A percentile compares a stretch with the other conserved stretches of the same genome.
Conservation (phyloP, 495 filamentous ascomycete genomes). For the Penicillium bialowiezense region DNA sequence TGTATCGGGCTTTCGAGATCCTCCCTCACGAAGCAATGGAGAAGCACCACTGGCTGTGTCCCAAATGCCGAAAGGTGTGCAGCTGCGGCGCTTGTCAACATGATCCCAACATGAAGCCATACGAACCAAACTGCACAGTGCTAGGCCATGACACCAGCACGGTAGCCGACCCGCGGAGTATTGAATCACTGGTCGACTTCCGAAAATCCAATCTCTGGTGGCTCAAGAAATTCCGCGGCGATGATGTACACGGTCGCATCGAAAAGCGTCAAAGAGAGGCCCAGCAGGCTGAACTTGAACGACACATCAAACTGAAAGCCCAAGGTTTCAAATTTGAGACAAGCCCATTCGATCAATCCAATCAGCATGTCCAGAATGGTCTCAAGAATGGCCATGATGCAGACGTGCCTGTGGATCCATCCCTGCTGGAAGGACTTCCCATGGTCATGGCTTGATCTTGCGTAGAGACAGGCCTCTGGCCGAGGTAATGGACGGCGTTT, state of each 20-base stretch:
- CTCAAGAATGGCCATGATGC: slow-evolving; percentile 1
- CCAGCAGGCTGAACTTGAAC: slow-evolving; percentile 31
- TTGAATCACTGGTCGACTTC: slow-evolving; percentile 85
- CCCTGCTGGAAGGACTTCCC: slow-evolving; percentile 24
- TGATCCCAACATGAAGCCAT: slow-evolving; percentile 59
- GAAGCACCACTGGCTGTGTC: slow-evolving; percentile 77
- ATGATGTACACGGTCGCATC: slow-evolving; percentile 44
- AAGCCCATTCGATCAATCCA: neutral
- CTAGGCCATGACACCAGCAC: slow-evolving; percentile 86
- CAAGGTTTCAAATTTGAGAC: slow-evolving; percentile 4
- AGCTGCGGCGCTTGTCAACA: slow-evolving; percentile 75
- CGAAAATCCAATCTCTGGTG: slow-evolving; percentile 76
- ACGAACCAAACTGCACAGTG: slow-evolving; percentile 76
- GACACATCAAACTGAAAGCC: neutral
- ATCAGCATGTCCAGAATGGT: neutral
- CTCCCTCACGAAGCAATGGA: slow-evolving; percentile 78
- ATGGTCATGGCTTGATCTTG: too few species aligned
- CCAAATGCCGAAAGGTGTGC: slow-evolving; percentile 79
- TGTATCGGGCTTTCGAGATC: slow-evolving; percentile 86
- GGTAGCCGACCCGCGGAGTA: slow-evolving; percentile 83
- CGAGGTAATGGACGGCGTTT: neutral
- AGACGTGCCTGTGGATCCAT: slow-evolving; percentile 52
- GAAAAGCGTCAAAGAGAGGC: slow-evolving; percentile 49
- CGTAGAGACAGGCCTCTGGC: too few species aligned
- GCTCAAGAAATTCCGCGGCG: slow-evolving; percentile 58